These are phyloP conservation scores for Boletus sp. DNA, from an alignment of 768 basidiomycete species.

Conservation along the genomic window DNA sequence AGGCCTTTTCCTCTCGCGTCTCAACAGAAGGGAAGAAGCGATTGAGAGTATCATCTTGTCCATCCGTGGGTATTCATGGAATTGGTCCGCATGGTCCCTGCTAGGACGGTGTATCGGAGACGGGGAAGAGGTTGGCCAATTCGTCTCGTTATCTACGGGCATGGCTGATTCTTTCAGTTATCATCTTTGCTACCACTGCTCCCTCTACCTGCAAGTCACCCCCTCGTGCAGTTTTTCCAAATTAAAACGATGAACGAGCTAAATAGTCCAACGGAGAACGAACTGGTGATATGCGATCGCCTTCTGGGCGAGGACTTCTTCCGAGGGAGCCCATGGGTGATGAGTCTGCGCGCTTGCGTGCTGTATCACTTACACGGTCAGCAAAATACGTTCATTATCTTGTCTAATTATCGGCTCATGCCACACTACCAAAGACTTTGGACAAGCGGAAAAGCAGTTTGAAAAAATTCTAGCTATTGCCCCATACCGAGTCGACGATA, in stretches of 20 bases:
- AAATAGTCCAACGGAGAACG: slow-evolving; percentile 84
- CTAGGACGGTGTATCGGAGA: slow-evolving; percentile 79
- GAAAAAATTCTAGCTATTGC: slow-evolving; percentile 77
- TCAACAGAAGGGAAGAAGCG: slow-evolving; percentile 80
- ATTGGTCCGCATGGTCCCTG: slow-evolving; percentile 91
- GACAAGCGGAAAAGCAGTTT: slow-evolving; percentile 81
- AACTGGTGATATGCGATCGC: slow-evolving; percentile 77
- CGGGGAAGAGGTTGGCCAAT: slow-evolving; percentile 70
- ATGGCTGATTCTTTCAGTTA: slow-evolving; percentile 34
- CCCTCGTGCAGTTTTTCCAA: slow-evolving; percentile 72
- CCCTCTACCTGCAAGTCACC: slow-evolving; percentile 50
- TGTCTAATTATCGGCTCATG: slow-evolving; percentile 1
- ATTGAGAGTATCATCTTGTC: slow-evolving; percentile 79
- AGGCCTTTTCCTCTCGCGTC: slow-evolving; percentile 76
- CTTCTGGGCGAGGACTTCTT: slow-evolving; percentile 72
- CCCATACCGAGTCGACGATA: slow-evolving; percentile 89
- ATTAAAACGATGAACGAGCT: slow-evolving; percentile 88
- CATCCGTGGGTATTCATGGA: slow-evolving; percentile 80
- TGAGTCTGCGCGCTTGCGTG: slow-evolving; percentile 81
- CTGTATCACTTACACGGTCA: slow-evolving; percentile 89
- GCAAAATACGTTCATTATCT: slow-evolving; percentile 21
- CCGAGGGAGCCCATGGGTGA: slow-evolving; percentile 80
- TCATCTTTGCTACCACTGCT: slow-evolving; percentile 44
- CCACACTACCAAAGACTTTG: slow-evolving; percentile 62
- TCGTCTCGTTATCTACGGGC: not conserved